Evolutionary conservation across 169 alveolate species (phyloP).

Genomic region (Babesia caballi): DNA sequence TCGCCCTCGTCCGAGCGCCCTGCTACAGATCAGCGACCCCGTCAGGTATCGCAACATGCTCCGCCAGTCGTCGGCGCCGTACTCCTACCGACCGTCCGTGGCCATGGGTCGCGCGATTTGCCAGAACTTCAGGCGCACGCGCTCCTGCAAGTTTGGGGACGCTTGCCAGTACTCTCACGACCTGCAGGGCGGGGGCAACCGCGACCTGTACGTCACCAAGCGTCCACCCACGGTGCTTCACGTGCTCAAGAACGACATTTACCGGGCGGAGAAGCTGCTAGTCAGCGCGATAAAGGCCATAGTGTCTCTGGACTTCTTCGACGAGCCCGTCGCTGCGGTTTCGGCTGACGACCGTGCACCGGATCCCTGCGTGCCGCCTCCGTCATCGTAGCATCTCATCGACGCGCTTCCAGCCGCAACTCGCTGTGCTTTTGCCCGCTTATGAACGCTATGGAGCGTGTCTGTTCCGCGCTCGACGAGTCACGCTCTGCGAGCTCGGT

Average conservation of each 20-base stretch:
- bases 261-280: constrained; percentile 31
- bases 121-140: constrained; percentile 8
- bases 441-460: background rate
- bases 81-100: constrained; percentile 45
- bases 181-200: background rate
- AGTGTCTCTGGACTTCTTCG: constrained; percentile 42
- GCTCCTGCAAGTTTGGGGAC: constrained; percentile 26
- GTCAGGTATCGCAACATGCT: constrained; percentile 39
- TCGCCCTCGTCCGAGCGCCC: constrained; percentile 57
- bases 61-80: constrained; percentile 38
- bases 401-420: background rate
- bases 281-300: constrained; percentile 47
- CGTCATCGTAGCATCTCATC: background rate
- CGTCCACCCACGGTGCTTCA: constrained; percentile 58
- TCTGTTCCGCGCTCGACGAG: too few relatives aligned
- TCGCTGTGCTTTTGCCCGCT: background rate
- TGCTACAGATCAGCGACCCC: constrained; percentile 54
- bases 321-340: background rate
- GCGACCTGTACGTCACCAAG: constrained; percentile 26
- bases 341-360: background rate
- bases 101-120: constrained; percentile 1
- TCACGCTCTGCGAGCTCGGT: too few relatives aligned
- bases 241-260: constrained; percentile 47
- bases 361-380: background rate
- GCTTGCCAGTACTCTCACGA: constrained; percentile 9